These are phyloP conservation scores for Nemophila menziesii DNA, from an alignment of 257 asterid species.

Conservation along the genomic window DNA sequence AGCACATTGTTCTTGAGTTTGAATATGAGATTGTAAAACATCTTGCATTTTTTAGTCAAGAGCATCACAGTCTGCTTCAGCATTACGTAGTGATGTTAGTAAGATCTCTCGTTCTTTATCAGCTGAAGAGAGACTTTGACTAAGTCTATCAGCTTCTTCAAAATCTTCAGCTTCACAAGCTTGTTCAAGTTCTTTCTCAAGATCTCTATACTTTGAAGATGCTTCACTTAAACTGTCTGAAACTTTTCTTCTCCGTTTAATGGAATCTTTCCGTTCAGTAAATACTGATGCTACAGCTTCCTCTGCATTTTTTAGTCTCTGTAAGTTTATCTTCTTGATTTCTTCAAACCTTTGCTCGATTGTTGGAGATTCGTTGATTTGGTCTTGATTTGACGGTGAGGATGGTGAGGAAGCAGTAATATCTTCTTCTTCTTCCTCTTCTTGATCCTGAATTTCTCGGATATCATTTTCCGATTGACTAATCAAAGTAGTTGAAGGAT, in stretches of 20 bases:
- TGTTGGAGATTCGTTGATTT: neutral
- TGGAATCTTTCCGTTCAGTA: slow-evolving; percentile 21
- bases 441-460: slow-evolving; percentile 5
- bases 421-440: neutral
- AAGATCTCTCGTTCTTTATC: slow-evolving; percentile 26
- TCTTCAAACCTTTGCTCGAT: slow-evolving; percentile 19
- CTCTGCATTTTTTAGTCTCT: slow-evolving; percentile 19
- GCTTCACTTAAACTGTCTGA: slow-evolving; percentile 19
- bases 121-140: slow-evolving; percentile 26
- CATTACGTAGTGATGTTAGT: slow-evolving; percentile 17
- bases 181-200: slow-evolving; percentile 32
- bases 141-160: slow-evolving; percentile 32
- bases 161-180: slow-evolving; percentile 42
- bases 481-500: too few relatives aligned
- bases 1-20: too few relatives aligned
- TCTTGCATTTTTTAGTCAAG: too few relatives aligned
- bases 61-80: slow-evolving; percentile 24
- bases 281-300: slow-evolving; percentile 21
- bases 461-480: too few relatives aligned
- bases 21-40: too few relatives aligned
- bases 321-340: slow-evolving; percentile 12
- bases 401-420: too few relatives aligned
- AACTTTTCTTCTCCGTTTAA: slow-evolving; percentile 28
- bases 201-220: slow-evolving; percentile 16
- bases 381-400: neutral